A percentile compares a stretch with the other conserved stretches of the same genome.
Evolutionary conservation across 163 green algal genomes (phyloP).

Genomic region (Coccomyxa subellipsoidea): DNA sequence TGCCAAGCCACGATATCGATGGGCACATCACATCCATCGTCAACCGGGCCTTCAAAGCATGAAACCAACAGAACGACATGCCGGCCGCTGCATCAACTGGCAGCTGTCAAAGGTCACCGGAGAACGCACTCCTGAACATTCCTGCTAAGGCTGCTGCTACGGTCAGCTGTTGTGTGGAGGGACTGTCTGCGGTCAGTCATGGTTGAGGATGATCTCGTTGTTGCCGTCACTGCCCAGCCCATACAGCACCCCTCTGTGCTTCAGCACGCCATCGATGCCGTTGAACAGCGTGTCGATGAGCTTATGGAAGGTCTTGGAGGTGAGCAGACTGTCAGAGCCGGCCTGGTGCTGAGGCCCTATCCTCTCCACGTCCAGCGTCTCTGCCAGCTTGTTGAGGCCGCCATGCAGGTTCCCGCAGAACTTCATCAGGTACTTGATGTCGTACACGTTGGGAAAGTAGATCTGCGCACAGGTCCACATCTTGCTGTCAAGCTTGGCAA

Average conservation of each 20-base stretch:
- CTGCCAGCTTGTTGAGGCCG: slow-evolving; percentile 94
- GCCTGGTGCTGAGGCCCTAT: slow-evolving; percentile 95
- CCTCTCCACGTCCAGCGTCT: slow-evolving; percentile 91
- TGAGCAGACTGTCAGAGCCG: slow-evolving; percentile 89
- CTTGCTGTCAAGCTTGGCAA: not conserved
- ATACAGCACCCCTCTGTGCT: slow-evolving; percentile 88
- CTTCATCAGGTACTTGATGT: slow-evolving; percentile 99
- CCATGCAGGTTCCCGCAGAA: slow-evolving; percentile 96
- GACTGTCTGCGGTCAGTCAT: not conserved
- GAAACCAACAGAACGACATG: too few relatives aligned
- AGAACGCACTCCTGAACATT: too few relatives aligned
- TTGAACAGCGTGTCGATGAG: slow-evolving; percentile 78
- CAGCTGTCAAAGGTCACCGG: too few relatives aligned
- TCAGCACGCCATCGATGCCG: slow-evolving; percentile 42
- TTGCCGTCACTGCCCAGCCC: slow-evolving; percentile 76
- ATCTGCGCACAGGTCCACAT: slow-evolving; percentile 41
- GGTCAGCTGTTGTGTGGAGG: not conserved
- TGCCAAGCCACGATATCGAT: too few relatives aligned
- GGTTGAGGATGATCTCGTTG: slow-evolving; percentile 8
- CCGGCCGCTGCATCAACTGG: too few relatives aligned
- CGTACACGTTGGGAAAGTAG: slow-evolving; percentile 96
- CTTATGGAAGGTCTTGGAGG: slow-evolving; percentile 85
- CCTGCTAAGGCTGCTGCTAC: not conserved
- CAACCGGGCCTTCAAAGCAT: too few relatives aligned
- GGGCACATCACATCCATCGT: too few relatives aligned